A percentile compares a stretch with the other conserved stretches of the same genome.
Evolutionary conservation across 805 yeast genomes (phyloP).

Genomic region (Yarrowia bubula): DNA sequence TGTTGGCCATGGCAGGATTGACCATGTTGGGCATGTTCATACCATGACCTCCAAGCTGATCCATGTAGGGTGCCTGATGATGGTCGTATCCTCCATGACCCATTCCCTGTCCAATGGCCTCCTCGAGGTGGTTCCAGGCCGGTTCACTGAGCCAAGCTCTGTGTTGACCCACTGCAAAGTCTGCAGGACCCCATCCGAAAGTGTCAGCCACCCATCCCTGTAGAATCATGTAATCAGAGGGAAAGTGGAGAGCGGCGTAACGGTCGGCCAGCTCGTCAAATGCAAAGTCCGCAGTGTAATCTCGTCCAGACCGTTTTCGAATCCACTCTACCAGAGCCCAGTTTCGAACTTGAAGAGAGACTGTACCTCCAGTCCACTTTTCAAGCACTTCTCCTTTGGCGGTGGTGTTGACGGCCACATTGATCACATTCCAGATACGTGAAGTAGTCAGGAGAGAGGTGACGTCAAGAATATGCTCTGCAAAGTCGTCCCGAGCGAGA

Average conservation of each 20-base stretch:
- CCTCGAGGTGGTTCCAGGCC: constrained; percentile 42
- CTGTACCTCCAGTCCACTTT: constrained; percentile 40
- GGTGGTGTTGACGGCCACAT: constrained; percentile 36
- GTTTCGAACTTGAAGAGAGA: constrained; percentile 42
- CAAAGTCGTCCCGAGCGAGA: constrained; percentile 5
- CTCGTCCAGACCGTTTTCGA: constrained; percentile 37
- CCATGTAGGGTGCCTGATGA: background rate
- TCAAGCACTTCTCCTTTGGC: constrained; percentile 35
- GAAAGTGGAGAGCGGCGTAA: constrained; percentile 39
- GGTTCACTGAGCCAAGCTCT: constrained; percentile 43
- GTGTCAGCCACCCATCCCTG: constrained; percentile 41
- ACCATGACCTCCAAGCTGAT: constrained; percentile 8
- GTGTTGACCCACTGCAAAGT: constrained; percentile 40
- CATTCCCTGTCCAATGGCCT: constrained; percentile 23
- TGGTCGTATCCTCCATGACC: background rate
- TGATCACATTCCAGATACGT: constrained; percentile 42
- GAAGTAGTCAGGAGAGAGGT: constrained; percentile 33
- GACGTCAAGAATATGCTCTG: constrained; percentile 10
- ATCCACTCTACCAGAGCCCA: constrained; percentile 43
- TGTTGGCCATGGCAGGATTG: constrained; percentile 11
- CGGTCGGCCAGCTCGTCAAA: constrained; percentile 41
- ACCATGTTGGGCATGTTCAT: constrained; percentile 14
- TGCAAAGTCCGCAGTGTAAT: constrained; percentile 45
- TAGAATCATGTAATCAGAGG: constrained; percentile 34
- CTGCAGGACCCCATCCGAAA: constrained; percentile 38